phyloP scores from a whole-genome alignment of 176 grass and related monocot species.

The Carex littledalei region DNA sequence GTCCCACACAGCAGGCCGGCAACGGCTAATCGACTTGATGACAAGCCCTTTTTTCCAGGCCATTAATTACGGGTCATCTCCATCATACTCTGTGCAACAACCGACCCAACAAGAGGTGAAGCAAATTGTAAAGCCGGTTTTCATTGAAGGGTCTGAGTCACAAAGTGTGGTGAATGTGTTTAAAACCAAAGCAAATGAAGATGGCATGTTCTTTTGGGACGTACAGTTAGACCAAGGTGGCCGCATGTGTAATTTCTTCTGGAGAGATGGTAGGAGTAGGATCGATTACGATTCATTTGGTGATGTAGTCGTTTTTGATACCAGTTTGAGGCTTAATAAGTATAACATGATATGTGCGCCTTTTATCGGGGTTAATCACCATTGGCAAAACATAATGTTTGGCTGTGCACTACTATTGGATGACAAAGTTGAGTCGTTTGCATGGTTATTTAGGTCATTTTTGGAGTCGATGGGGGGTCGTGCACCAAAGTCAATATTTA shows the following conservation, averaged over 20 bases:
- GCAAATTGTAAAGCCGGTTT: background rate
- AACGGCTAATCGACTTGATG: constrained; percentile 43
- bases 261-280: constrained; percentile 63
- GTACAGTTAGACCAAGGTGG: constrained; percentile 51
- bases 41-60: constrained; percentile 42
- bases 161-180: constrained; percentile 53
- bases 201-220: constrained; percentile 85
- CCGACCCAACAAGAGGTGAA: constrained; percentile 20
- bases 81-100: constrained; percentile 34
- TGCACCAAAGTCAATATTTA: constrained; percentile 61
- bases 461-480: constrained; percentile 64
- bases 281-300: constrained; percentile 67
- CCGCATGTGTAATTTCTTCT: constrained; percentile 63
- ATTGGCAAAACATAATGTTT: constrained; percentile 75
- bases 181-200: constrained; percentile 49
- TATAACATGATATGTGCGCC: constrained; percentile 53
- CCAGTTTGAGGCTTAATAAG: constrained; percentile 63
- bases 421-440: constrained; percentile 47
- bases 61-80: constrained; percentile 20
- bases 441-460: constrained; percentile 67
- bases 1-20: constrained; percentile 63
- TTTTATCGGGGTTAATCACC: constrained; percentile 80
- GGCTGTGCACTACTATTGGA: constrained; percentile 60
- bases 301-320: constrained; percentile 74
- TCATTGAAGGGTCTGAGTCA: constrained; percentile 38